Conservation (phyloP, 192 early-diverging fungal genomes). For the Linderina pennispora region DNA sequence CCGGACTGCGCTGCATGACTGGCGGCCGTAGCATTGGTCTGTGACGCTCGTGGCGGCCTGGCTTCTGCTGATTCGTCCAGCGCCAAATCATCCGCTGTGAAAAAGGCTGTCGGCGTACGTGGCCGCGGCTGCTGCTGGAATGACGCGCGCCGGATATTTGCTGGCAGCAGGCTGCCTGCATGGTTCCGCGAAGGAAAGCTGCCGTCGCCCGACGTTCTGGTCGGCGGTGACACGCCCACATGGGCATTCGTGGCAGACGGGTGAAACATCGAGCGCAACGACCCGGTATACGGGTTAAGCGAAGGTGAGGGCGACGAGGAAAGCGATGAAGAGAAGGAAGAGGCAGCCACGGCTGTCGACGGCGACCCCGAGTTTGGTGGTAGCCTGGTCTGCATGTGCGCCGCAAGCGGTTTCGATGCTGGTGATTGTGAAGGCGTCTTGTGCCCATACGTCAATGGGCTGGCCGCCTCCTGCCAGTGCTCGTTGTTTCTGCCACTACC, state of each 20-base stretch:
- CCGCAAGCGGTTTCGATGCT: neutral
- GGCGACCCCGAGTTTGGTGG: conserved; percentile 22
- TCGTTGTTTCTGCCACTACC: neutral
- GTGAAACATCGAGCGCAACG: conserved; percentile 21
- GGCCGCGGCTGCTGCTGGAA: neutral
- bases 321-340: conserved; percentile 18
- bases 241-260: neutral
- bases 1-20: no score
- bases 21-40: neutral
- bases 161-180: conserved; percentile 12
- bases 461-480: no score
- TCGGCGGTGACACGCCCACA: neutral
- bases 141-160: conserved; percentile 24
- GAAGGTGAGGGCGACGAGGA: conserved; percentile 42
- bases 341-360: neutral
- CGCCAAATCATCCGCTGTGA: neutral
- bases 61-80: no score
- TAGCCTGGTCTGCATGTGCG: conserved; percentile 16
- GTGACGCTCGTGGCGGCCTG: neutral
- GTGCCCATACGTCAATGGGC: neutral
- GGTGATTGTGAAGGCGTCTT: conserved; percentile 1
- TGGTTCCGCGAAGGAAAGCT: neutral
- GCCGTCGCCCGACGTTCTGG: neutral
- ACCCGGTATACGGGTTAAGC: conserved; percentile 27
- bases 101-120: neutral